These are phyloP conservation scores for Ustulina deusta DNA, from an alignment of 2,329 filamentous ascomycete species.

Conservation along the genomic window DNA sequence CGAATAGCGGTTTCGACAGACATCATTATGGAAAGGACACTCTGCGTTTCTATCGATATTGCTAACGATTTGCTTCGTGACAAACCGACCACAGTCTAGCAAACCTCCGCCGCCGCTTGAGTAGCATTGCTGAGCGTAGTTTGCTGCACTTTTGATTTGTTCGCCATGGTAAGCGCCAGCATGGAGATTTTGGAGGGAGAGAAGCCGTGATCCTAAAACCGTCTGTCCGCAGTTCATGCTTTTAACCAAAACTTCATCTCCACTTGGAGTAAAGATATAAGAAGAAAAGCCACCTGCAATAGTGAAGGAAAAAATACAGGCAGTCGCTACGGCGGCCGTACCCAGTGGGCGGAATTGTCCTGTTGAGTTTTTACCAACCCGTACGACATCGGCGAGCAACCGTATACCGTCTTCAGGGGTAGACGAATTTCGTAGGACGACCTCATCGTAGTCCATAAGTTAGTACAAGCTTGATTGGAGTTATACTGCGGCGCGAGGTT, in stretches of 20 bases:
- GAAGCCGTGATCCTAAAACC: neutral
- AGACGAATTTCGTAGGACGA: constrained; percentile 26
- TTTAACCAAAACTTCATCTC: constrained; percentile 23
- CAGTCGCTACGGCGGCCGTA: neutral
- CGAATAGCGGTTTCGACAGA: constrained; percentile 16
- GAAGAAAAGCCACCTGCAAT: constrained; percentile 30
- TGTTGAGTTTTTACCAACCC: neutral
- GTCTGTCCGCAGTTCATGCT: constrained; percentile 17
- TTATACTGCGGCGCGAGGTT: too few species aligned
- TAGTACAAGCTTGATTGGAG: neutral
- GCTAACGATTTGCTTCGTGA: neutral
- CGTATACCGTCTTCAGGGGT: constrained; percentile 14
- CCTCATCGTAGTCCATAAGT: constrained; percentile 1
- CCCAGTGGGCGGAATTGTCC: constrained; percentile 13
- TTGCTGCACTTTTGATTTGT: constrained; percentile 18
- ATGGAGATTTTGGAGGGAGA: neutral
- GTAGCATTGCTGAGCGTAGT: constrained; percentile 36
- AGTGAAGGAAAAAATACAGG: constrained; percentile 18
- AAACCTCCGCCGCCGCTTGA: neutral
- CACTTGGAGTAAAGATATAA: constrained; percentile 20
- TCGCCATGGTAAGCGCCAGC: neutral
- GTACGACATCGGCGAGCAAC: neutral
- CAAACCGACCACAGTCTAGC: constrained; percentile 5
- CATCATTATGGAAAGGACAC: constrained; percentile 26
- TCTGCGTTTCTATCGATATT: constrained; percentile 15